Evolutionary conservation across 306 rosid species (phyloP), one percentile per base, ranked within the genome.

Genomic region (Sesbania bispinosa): DNA sequence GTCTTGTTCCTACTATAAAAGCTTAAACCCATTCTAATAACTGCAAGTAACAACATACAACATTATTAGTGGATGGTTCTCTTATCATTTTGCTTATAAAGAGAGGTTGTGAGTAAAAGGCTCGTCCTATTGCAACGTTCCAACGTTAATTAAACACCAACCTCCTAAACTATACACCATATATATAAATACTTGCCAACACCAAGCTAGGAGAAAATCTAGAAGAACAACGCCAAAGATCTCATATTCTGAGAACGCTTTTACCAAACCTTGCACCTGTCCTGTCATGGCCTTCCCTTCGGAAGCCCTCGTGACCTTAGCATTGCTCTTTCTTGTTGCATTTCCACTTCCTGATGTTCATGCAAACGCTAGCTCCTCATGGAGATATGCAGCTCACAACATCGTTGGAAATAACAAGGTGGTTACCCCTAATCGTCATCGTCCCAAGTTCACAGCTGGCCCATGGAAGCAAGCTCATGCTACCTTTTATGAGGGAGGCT

Each of bases 401-500:
- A 8, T 6, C 0, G 30, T 5, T 2, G 39, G 55, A 43, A 16
- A 4, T 18, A 30, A 7, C 11, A 47, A 35, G 43, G 33, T 6
- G 45, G 36, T 54, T 20, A 5, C 2, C 62, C 43, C 80, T 62
- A 4, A 75, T 16, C 33, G 55, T 33, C 73, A 30, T 11, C 66
- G 10, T 19, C 59, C 32, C 0, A 2, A 0, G 11, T 39, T 63
- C 65, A 0, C 0, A 20, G 59, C 85, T 2, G 84, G 96, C 16
- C 80, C 81, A 5, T 93, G 96, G 98, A 88, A 33, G 70, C 38
- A 54, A 23, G 98, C 97, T 62, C 78, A 57, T 67, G 93, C 93
- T 21, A 90, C 97, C 15, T 93, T 85, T 82, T 90, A 90, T 15
- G 97, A 88, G 10, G 98, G 96, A 2, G 70, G 77, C 62, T n/a